phyloP scores from a whole-genome alignment of 192 early-diverging fungal genomes.

The Backusella parvicylindrica region DNA sequence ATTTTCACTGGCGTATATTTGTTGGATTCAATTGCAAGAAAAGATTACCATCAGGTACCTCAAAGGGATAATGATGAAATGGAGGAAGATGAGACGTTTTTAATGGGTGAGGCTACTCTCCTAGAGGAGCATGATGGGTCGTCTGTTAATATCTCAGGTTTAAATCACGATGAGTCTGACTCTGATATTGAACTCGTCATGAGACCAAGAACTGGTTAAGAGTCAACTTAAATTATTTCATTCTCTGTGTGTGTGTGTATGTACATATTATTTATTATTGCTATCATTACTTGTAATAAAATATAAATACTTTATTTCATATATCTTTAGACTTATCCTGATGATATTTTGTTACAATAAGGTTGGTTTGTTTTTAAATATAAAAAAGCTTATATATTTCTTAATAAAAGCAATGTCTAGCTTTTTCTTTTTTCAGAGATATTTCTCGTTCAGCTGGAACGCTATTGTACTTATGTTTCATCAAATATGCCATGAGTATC shows the following conservation, averaged over 20 bases:
- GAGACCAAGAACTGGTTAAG: background rate
- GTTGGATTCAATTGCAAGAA: constrained; percentile 52
- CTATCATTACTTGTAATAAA: background rate
- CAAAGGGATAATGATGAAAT: constrained; percentile 19
- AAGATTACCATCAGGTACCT: constrained; percentile 10
- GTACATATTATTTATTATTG: background rate
- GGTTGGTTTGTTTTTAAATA: too few species aligned
- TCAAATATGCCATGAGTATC: too few species aligned
- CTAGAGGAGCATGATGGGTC: constrained; percentile 43
- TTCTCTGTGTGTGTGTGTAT: background rate
- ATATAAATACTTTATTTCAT: background rate
- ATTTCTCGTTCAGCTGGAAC: too few species aligned
- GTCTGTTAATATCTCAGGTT: constrained; percentile 30
- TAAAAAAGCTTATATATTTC: too few species aligned
- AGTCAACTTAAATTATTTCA: background rate
- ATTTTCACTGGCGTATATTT: constrained; percentile 94
- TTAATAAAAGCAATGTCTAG: too few species aligned
- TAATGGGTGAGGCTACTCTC: constrained; percentile 46
- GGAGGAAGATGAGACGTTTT: constrained; percentile 31
- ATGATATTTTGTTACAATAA: too few species aligned
- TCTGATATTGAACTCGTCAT: constrained; percentile 23
- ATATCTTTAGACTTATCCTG: too few species aligned
- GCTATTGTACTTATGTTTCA: too few species aligned
- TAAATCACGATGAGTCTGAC: constrained; percentile 29
- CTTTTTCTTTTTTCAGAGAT: too few species aligned